Percentiles rank a stretch among this genome's conserved stretches.
Evolutionary conservation across 2,329 filamentous ascomycete genomes (phyloP).

Genomic region (Verticillium tricorpus): DNA sequence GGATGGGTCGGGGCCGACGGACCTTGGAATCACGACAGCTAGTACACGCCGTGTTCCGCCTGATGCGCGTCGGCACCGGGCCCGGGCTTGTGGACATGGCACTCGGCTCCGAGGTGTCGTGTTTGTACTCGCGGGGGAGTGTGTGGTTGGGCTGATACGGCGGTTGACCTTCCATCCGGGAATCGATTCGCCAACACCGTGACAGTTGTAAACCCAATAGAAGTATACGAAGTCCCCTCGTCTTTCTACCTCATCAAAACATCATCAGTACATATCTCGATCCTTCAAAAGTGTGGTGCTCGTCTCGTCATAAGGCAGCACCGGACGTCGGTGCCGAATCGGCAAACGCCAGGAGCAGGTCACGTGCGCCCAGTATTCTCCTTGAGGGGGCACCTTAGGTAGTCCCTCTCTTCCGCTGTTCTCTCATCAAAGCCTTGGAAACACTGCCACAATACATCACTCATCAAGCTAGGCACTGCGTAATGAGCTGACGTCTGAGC

Average conservation of each 20-base stretch:
- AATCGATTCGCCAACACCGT: too few species aligned
- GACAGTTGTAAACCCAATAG: too few species aligned
- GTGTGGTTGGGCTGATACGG: too few species aligned
- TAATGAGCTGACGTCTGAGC: neutral
- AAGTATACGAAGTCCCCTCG: too few species aligned
- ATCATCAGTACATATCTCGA: neutral
- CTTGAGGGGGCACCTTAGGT: too few species aligned
- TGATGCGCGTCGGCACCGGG: conserved; percentile 18
- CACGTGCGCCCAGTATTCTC: neutral
- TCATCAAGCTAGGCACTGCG: neutral
- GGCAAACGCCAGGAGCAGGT: neutral
- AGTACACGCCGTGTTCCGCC: conserved; percentile 25
- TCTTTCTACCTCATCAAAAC: too few species aligned
- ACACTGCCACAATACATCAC: neutral
- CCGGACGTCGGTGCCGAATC: neutral
- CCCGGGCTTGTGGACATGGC: conserved; percentile 1
- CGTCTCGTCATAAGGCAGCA: neutral
- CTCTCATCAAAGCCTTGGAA: neutral
- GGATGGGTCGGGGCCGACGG: neutral
- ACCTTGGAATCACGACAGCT: conserved; percentile 32
- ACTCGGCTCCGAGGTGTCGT: neutral
- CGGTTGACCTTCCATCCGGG: too few species aligned
- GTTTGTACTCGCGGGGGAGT: too few species aligned
- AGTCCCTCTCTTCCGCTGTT: too few species aligned
- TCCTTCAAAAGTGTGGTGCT: neutral